phyloP scores from a whole-genome alignment of 2,329 filamentous ascomycete genomes.

The Acrodontium crateriforme region DNA sequence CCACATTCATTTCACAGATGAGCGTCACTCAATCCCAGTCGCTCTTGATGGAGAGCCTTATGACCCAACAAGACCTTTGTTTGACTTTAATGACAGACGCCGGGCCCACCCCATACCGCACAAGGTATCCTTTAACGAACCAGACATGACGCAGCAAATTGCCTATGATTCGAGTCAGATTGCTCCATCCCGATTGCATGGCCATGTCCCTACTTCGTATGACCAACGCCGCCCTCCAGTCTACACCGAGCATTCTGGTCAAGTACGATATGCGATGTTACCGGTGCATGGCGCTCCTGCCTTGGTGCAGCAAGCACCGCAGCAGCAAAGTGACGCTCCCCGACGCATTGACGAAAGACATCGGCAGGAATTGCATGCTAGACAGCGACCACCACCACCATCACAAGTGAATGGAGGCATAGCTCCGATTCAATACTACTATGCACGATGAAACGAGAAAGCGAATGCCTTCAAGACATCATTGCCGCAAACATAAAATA shows the following conservation, averaged over 20 bases:
- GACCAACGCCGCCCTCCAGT: not conserved
- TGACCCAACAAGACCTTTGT: too few species aligned
- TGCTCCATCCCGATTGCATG: not conserved
- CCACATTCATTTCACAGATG: too few species aligned
- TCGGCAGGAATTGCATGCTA: too few species aligned
- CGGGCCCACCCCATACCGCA: not conserved
- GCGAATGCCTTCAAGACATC: too few species aligned
- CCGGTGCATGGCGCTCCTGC: constrained; percentile 23
- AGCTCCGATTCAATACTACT: constrained; percentile 11
- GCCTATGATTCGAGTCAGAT: not conserved
- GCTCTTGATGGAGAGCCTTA: too few species aligned
- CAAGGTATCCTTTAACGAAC: not conserved
- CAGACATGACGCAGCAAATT: not conserved
- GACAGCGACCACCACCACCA: not conserved
- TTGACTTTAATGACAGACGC: not conserved
- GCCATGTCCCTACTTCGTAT: not conserved
- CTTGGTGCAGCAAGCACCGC: constrained; percentile 18
- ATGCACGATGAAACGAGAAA: constrained; percentile 11
- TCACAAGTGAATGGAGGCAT: constrained; percentile 3
- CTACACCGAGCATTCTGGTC: not conserved
- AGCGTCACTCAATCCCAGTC: too few species aligned
- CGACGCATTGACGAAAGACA: not conserved
- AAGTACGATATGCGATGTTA: constrained; percentile 1
- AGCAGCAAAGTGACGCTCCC: too few species aligned
- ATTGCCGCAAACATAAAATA: too few species aligned